Evolutionary conservation across 306 rosid genomes (phyloP).

Genomic region (Vicia sativa): DNA sequence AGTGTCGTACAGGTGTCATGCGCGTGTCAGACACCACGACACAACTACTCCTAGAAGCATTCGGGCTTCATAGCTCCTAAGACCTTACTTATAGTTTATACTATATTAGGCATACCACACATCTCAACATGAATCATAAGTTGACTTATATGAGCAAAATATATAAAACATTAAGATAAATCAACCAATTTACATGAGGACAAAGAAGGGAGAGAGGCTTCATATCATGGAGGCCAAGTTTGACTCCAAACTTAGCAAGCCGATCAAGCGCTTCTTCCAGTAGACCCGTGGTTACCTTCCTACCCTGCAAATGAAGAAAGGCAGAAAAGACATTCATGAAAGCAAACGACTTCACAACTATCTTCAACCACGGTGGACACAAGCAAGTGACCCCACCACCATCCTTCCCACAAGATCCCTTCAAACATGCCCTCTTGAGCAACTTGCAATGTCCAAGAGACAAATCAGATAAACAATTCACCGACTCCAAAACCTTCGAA

Average conservation of each 20-base stretch:
- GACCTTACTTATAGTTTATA: slow-evolving; percentile 4
- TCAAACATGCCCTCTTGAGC: slow-evolving; percentile 45
- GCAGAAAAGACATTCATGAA: slow-evolving; percentile 68
- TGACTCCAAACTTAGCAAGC: slow-evolving; percentile 59
- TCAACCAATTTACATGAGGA: slow-evolving; percentile 63
- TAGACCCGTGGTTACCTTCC: slow-evolving; percentile 36
- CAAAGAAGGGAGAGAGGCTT: slow-evolving; percentile 66
- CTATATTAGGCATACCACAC: slow-evolving; percentile 2
- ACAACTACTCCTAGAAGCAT: no score
- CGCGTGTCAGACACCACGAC: no score
- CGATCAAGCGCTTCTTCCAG: slow-evolving; percentile 61
- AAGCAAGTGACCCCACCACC: slow-evolving; percentile 49
- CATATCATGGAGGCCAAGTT: slow-evolving; percentile 57
- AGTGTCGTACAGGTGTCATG: no score
- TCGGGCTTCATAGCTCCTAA: background rate
- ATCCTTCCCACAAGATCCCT: slow-evolving; percentile 34
- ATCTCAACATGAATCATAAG: slow-evolving; percentile 23
- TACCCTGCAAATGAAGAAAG: slow-evolving; percentile 56
- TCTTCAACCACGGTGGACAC: slow-evolving; percentile 90
- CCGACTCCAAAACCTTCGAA: slow-evolving; percentile 55
- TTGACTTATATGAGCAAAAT: background rate
- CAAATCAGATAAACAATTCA: slow-evolving; percentile 68
- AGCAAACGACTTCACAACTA: slow-evolving; percentile 65
- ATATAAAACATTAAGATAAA: background rate
- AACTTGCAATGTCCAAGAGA: slow-evolving; percentile 66